These are phyloP conservation scores for Candida loeiensis DNA, from an alignment of 805 yeast genomes.

Conservation along the genomic window DNA sequence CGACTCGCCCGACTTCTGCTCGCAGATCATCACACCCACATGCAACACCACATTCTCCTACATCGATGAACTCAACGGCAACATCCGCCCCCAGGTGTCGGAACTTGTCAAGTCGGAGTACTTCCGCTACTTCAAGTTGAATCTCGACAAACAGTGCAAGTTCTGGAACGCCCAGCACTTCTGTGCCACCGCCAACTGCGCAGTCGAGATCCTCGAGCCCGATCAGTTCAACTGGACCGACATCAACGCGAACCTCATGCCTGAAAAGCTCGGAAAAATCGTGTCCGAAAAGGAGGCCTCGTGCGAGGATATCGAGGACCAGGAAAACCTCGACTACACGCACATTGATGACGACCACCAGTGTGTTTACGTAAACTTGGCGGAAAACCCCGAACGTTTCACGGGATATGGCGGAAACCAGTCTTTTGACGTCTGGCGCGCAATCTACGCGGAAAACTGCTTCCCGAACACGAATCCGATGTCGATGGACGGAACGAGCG, in stretches of 20 bases:
- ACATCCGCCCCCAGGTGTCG: constrained; percentile 47
- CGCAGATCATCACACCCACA: constrained; percentile 41
- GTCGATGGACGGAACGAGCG: constrained; percentile 30
- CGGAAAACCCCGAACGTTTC: constrained; percentile 90
- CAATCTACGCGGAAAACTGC: constrained; percentile 89
- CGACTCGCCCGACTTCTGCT: constrained; percentile 42
- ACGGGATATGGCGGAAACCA: constrained; percentile 96
- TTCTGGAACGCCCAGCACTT: constrained; percentile 80
- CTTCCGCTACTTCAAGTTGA: constrained; percentile 83
- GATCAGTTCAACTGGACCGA: constrained; percentile 71
- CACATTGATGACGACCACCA: constrained; percentile 62
- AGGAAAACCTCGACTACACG: constrained; percentile 61
- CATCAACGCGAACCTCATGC: constrained; percentile 58
- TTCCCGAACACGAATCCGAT: constrained; percentile 52
- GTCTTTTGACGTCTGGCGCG: constrained; percentile 87
- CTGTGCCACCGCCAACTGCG: constrained; percentile 85
- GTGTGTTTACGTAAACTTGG: constrained; percentile 79
- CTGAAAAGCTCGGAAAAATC: constrained; percentile 59
- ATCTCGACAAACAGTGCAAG: constrained; percentile 79
- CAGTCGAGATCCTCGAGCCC: constrained; percentile 68
- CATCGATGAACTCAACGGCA: constrained; percentile 35
- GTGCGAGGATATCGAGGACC: constrained; percentile 25
- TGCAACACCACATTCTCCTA: constrained; percentile 45
- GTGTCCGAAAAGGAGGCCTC: constrained; percentile 21
- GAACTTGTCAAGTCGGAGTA: constrained; percentile 69